Base-by-base conservation (phyloP, 441 rosid species). In the Pelargonium fulgidum region DNA sequence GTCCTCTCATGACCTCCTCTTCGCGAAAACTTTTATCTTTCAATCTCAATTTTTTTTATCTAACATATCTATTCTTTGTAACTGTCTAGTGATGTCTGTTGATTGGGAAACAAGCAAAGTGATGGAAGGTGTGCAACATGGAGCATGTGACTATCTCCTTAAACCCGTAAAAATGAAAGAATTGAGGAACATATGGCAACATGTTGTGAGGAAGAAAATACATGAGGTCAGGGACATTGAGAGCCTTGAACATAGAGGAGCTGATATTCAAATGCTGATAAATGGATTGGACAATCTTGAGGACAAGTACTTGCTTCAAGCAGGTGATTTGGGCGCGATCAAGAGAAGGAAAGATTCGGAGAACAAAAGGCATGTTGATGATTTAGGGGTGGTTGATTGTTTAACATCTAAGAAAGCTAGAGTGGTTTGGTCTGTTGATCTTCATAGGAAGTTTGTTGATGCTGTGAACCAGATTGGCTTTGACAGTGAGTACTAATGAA, bases 401-500 rank as follows among this genome's bases (percentile, higher is more conserved):
- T 22, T 59, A n/a, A 59, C 64, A 59, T 59, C 64, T 12, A 59
- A 59, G 36, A 59, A 59, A 24, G 64, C 64, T 22, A 59, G 64
- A 29, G 64, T 59, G 64, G 64, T 59, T 22, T 59, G 64, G 64
- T 59, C 64, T 2, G 64, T 59, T 59, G 64, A 59, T 29, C 64
- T 59, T 22, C 64, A 59, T n/a, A 59, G 64, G 64, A 59, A 24
- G 64, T 59, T 59, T 11, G 64, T 59, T 10, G 39, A 59, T 59
- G 64, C 64, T 59, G 64, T 59, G n/a, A 59, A 59, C 64, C 64
- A 59, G 64, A 59, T 59, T 59, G 64, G 24, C 39, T 20, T 59
- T 59, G 64, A 59, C 64, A 59, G 64, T 59, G 24, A 59, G 64
- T 59, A 22, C 7, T 13, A 16, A n/a, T 16, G 1, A 3, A n/a